These are phyloP conservation scores for Cymbopogon citratus DNA, from an alignment of 176 grass and related monocot genomes.

Conservation along the genomic window DNA sequence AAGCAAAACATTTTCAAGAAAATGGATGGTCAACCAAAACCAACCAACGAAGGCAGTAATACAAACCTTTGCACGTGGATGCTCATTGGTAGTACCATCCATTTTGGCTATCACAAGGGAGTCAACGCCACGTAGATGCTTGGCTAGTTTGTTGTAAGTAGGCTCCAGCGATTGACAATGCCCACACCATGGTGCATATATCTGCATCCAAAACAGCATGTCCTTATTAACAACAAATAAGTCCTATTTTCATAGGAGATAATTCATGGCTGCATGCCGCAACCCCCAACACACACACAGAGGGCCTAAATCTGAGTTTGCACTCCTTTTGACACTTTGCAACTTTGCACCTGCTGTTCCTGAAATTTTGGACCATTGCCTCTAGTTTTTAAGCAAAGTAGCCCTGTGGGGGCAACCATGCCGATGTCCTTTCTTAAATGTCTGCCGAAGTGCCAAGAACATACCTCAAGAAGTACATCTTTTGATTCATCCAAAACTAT, in stretches of 20 bases:
- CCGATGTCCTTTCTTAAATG: constrained; percentile 9
- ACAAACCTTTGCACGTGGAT: constrained; percentile 75
- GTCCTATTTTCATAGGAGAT: background rate
- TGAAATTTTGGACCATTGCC: background rate
- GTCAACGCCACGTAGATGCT: constrained; percentile 61
- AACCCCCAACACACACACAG: background rate
- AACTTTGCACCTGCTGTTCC: background rate
- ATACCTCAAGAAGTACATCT: constrained; percentile 91
- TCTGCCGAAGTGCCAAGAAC: background rate
- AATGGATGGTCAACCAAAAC: constrained; percentile 5
- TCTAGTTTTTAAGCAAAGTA: background rate
- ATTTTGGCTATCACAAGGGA: constrained; percentile 97
- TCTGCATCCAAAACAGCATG: constrained; percentile 28
- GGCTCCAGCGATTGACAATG: constrained; percentile 91
- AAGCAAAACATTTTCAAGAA: constrained; percentile 1
- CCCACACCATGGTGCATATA: constrained; percentile 97
- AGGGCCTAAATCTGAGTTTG: background rate
- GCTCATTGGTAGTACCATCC: constrained; percentile 88
- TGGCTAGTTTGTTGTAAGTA: constrained; percentile 78
- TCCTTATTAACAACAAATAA: background rate
- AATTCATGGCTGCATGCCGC: background rate
- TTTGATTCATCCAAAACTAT: constrained; percentile 96
- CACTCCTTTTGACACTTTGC: background rate
- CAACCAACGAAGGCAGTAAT: background rate
- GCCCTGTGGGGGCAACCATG: background rate